Percentiles rank a stretch among this genome's conserved stretches.
Evolutionary conservation across 2,329 filamentous ascomycete genomes (phyloP).

Genomic region (Colletotrichum orchidophilum): DNA sequence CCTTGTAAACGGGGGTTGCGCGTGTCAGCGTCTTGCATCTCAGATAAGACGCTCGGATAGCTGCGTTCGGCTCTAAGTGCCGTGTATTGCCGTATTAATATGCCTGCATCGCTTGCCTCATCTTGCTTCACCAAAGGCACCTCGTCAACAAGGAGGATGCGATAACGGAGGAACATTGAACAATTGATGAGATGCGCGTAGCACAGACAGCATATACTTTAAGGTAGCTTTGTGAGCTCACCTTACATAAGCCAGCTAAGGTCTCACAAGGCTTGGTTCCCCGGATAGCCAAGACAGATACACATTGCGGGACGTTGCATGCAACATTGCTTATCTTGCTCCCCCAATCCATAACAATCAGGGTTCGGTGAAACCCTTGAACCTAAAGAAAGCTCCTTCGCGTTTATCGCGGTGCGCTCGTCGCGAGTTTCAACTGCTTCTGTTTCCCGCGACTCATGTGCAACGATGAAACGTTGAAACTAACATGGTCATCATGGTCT

Average conservation of each 20-base stretch:
- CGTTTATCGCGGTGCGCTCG: neutral
- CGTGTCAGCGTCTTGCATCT: slow-evolving; percentile 8
- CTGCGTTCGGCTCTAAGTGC: neutral
- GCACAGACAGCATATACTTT: neutral
- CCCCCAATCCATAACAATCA: neutral
- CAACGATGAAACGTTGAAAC: neutral
- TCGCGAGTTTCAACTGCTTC: neutral
- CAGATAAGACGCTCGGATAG: slow-evolving; percentile 1
- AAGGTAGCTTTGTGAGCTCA: neutral
- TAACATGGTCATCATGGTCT: neutral
- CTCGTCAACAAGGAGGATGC: neutral
- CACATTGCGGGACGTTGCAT: neutral
- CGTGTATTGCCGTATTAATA: neutral
- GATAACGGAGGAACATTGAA: neutral
- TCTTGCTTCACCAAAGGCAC: neutral
- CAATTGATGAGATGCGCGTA: neutral
- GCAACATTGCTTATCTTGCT: slow-evolving; percentile 2
- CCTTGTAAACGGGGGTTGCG: slow-evolving; percentile 6
- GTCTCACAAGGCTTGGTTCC: neutral
- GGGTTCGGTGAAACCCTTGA: neutral
- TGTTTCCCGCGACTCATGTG: neutral
- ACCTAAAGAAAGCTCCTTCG: neutral
- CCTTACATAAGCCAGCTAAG: neutral
- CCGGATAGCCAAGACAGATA: neutral
- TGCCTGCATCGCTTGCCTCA: neutral